Percentiles rank a stretch among this genome's conserved stretches.
These are phyloP conservation scores for Penicillium daleae DNA, from an alignment of 495 filamentous ascomycete species.

Conservation along the genomic window DNA sequence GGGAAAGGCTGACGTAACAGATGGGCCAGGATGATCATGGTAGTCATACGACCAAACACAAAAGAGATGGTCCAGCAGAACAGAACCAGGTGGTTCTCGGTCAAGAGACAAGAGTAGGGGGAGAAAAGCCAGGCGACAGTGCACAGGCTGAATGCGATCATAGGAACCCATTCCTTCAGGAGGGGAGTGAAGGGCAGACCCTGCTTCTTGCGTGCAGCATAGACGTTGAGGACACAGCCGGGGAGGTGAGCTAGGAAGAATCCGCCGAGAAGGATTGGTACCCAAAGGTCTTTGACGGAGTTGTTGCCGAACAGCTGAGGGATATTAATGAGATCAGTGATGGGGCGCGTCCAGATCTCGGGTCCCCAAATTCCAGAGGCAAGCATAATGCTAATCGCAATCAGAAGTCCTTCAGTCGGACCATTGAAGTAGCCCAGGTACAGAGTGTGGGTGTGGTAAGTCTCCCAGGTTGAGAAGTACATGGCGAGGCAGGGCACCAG, in stretches of 20 bases:
- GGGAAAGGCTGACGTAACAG: slow-evolving; percentile 92
- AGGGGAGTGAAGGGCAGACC: slow-evolving; percentile 79
- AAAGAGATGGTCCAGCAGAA: slow-evolving; percentile 94
- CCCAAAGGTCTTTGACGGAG: slow-evolving; percentile 85
- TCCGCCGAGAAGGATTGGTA: slow-evolving; percentile 69
- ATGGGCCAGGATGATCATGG: slow-evolving; percentile 98
- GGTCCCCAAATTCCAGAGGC: slow-evolving; percentile 86
- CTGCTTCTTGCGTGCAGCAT: slow-evolving; percentile 69
- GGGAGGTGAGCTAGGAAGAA: slow-evolving; percentile 85
- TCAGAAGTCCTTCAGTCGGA: slow-evolving; percentile 91
- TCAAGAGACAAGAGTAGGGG: slow-evolving; percentile 77
- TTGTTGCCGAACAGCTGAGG: slow-evolving; percentile 62
- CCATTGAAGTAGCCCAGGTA: slow-evolving; percentile 98
- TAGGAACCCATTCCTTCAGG: slow-evolving; percentile 94
- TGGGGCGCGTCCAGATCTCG: slow-evolving; percentile 77
- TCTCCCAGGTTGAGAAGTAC: slow-evolving; percentile 99
- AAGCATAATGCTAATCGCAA: slow-evolving; percentile 84
- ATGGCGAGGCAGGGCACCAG: slow-evolving; percentile 90
- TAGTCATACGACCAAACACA: slow-evolving; percentile 99
- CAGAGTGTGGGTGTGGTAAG: slow-evolving; percentile 96
- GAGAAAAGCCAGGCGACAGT: slow-evolving; percentile 85
- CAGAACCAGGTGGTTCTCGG: slow-evolving; percentile 82
- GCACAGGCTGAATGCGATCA: slow-evolving; percentile 74
- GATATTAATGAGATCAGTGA: slow-evolving; percentile 66
- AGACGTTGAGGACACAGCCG: slow-evolving; percentile 76